These are phyloP conservation scores for Penicillium sp. DNA, from an alignment of 2,329 filamentous ascomycete genomes.

Conservation along the genomic window DNA sequence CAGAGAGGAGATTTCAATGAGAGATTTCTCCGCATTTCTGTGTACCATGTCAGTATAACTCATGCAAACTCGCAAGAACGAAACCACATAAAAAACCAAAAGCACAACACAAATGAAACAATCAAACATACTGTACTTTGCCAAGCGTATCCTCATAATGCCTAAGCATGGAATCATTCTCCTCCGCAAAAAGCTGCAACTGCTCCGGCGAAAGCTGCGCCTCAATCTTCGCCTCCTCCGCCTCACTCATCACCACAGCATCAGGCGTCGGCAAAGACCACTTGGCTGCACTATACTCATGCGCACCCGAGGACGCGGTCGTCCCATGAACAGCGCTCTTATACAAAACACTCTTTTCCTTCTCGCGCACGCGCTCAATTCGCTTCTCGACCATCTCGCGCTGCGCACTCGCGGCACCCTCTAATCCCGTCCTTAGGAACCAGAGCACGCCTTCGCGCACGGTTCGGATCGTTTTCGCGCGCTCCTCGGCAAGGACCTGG, in stretches of 20 bases:
- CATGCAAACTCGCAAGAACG: too few relatives aligned
- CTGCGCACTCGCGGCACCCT: slow-evolving; percentile 72
- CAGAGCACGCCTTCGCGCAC: slow-evolving; percentile 80
- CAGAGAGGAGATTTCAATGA: slow-evolving; percentile 87
- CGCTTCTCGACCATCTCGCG: slow-evolving; percentile 90
- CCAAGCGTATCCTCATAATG: slow-evolving; percentile 92
- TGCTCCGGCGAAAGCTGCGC: slow-evolving; percentile 73
- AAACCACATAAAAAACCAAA: neutral
- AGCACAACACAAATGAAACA: neutral
- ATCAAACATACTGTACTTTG: slow-evolving; percentile 73
- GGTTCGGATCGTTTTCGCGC: slow-evolving; percentile 59
- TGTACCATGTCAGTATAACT: slow-evolving; percentile 33
- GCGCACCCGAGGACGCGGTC: slow-evolving; percentile 14
- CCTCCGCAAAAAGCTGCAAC: slow-evolving; percentile 85
- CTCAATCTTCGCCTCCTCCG: slow-evolving; percentile 42
- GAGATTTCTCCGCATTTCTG: slow-evolving; percentile 81
- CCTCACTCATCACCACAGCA: slow-evolving; percentile 27
- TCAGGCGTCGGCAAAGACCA: slow-evolving; percentile 23
- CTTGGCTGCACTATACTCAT: slow-evolving; percentile 16
- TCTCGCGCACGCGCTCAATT: slow-evolving; percentile 78
- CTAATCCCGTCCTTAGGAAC: slow-evolving; percentile 70
- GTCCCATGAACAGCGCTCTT: slow-evolving; percentile 46
- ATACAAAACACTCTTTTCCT: slow-evolving; percentile 78
- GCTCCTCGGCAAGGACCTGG: slow-evolving; percentile 67
- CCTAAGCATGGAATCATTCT: slow-evolving; percentile 87